Base-by-base conservation (phyloP, 1,284 basidiomycete genomes). In the Leccinum griseonigrum region DNA sequence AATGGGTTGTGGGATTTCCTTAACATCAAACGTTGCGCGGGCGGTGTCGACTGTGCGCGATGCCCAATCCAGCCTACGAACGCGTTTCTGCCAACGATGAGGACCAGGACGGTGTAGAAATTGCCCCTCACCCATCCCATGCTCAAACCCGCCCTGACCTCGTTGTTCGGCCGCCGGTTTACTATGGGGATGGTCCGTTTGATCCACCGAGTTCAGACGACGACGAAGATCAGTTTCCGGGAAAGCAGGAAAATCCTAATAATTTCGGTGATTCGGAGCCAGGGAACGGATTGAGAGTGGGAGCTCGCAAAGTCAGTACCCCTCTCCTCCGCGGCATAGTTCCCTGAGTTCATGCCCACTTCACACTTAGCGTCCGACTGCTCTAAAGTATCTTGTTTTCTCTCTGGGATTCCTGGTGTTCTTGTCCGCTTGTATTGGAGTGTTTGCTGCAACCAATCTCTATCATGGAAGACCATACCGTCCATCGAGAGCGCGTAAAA, bases 121-220 rank as follows among this genome's bases (percentile, higher is more conserved):
- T 50, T 6, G 40, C 56, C 13, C 26, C 53, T 40, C 64, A 56
- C 51, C 36, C 29, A 1, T 32, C 62, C 57, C 64, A 28, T 40
- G 31, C 50, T 29, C 50, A 7, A 18, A 29, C 51, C 4, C 55
- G 22, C 31, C 48, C 56, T 7, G 64, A 67, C 32, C 60, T 58
- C n/a, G 52, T 50, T 31, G 61, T 73, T 13, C 71, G 73, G 64
- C 84, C 85, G 7, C 72, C 75, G 14, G 76, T 79, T 4, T 90
- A 90, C 75, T 90, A 90, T 65, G 86, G 81, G 31, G 88, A 90
- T 28, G 88, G 88, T 0, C 79, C 83, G 0, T 91, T 90, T 67
- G 86, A 90, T 66, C 81, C 86, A 38, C 86, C 88, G 7, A 88
- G 85, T 68, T 90, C 87, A 14, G 85, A 86, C 51, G 87, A 88